phyloP scores from a whole-genome alignment of 2,329 filamentous ascomycete genomes.

The Chaetomiaceae sp. region DNA sequence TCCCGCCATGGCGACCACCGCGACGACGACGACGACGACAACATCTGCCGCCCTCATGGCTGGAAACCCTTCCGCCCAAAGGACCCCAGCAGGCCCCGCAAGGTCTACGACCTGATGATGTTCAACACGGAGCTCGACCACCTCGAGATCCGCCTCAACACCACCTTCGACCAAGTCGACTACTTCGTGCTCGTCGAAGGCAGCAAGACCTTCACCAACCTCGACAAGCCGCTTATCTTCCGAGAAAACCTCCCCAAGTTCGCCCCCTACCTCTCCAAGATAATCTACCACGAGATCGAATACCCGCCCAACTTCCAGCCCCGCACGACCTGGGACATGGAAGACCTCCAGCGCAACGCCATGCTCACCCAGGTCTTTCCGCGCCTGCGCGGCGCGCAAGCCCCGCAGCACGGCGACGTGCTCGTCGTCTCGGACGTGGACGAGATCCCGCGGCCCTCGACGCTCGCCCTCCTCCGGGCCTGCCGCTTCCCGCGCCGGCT shows the following conservation, averaged over 20 bases:
- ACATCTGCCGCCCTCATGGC: constrained; percentile 36
- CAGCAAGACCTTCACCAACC: constrained; percentile 53
- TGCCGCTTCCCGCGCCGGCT: constrained; percentile 51
- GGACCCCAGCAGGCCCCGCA: constrained; percentile 35
- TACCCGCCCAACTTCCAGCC: constrained; percentile 41
- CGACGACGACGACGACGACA: neutral
- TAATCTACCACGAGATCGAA: constrained; percentile 54
- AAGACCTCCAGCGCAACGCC: constrained; percentile 52
- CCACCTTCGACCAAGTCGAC: constrained; percentile 55
- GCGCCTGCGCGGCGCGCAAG: constrained; percentile 37
- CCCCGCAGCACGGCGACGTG: constrained; percentile 48
- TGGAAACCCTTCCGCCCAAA: constrained; percentile 34
- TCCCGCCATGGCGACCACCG: neutral
- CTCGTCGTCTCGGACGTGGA: constrained; percentile 58
- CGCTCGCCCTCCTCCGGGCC: constrained; percentile 44
- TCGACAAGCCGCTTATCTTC: constrained; percentile 51
- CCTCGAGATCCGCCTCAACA: constrained; percentile 60
- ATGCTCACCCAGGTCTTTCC: constrained; percentile 56
- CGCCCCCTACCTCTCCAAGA: constrained; percentile 51
- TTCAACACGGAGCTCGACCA: constrained; percentile 61
- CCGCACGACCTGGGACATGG: constrained; percentile 44
- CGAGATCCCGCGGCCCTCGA: constrained; percentile 53
- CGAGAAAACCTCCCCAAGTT: constrained; percentile 51
- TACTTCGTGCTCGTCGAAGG: constrained; percentile 63
- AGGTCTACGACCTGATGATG: constrained; percentile 59